Percentiles rank a stretch among this genome's conserved stretches.
Conservation (phyloP, 2,329 filamentous ascomycete species). For the Calonectria naviculata region DNA sequence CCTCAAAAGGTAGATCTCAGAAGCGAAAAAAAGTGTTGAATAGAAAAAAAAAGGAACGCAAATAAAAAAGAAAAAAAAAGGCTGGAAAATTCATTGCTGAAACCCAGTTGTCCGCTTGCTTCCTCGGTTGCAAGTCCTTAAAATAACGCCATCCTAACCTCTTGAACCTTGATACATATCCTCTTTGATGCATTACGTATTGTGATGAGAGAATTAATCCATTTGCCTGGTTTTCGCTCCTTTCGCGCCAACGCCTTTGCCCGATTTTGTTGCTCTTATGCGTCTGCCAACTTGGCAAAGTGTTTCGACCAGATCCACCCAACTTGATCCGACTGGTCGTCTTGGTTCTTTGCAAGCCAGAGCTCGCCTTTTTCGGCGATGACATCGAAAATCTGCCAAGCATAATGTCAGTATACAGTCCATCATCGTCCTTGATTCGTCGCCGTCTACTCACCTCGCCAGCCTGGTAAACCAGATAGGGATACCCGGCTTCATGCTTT, state of each 20-base stretch:
- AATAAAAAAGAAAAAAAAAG: constrained; percentile 29
- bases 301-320: constrained; percentile 99
- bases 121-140: constrained; percentile 31
- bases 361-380: constrained; percentile 97
- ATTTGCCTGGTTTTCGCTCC: constrained; percentile 23
- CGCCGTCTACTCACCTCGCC: constrained; percentile 76
- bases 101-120: constrained; percentile 30
- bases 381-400: constrained; percentile 80
- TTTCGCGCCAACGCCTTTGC: constrained; percentile 26
- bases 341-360: constrained; percentile 98
- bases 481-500: constrained; percentile 92
- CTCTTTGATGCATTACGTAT: constrained; percentile 37
- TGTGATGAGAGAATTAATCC: constrained; percentile 29
- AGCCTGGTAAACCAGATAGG: constrained; percentile 94
- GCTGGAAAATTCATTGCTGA: constrained; percentile 22
- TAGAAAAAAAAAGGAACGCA: constrained; percentile 25
- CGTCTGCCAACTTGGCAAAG: constrained; percentile 78
- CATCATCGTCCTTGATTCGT: neutral
- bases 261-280: constrained; percentile 40
- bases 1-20: neutral
- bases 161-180: constrained; percentile 38
- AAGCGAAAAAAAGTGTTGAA: constrained; percentile 22
- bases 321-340: constrained; percentile 81
- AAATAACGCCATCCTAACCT: constrained; percentile 37
- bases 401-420: neutral